Percentiles rank a stretch among this genome's conserved stretches.
Conservation (phyloP, 176 grass and related monocot genomes). For the Carex myosuroides region DNA sequence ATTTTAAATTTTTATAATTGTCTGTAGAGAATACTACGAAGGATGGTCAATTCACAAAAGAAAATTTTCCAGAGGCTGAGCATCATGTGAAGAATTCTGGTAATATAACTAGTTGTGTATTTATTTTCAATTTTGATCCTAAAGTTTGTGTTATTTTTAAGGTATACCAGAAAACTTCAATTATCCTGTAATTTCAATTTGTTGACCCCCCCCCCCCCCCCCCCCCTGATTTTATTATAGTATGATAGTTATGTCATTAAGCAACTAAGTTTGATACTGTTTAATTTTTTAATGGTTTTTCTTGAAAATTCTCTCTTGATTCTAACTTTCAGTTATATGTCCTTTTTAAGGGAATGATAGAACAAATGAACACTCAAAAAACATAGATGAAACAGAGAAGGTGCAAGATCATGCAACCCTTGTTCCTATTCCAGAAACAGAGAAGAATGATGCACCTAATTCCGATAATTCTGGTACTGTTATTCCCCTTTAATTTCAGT, state of each 20-base stretch:
- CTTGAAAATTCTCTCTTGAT: neutral
- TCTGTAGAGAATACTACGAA: neutral
- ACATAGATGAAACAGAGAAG: neutral
- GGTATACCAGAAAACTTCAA: too few species aligned
- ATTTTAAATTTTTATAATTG: neutral
- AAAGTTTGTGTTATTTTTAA: constrained; percentile 13
- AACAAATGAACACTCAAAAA: constrained; percentile 13
- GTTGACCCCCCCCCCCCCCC: too few species aligned
- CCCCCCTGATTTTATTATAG: neutral
- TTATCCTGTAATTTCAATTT: too few species aligned
- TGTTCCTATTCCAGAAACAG: neutral
- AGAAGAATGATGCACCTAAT: constrained; percentile 13
- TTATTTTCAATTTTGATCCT: neutral
- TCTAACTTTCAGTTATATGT: constrained; percentile 4
- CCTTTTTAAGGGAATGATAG: constrained; percentile 20
- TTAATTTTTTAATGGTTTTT: neutral
- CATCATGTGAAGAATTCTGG: neutral
- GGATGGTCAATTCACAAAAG: neutral
- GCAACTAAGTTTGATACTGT: neutral
- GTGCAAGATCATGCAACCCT: neutral
- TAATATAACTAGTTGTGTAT: neutral
- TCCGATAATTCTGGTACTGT: constrained; percentile 35
- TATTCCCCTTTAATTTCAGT: neutral
- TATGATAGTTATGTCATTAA: neutral
- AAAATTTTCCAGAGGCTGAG: neutral